A percentile compares a stretch with the other conserved stretches of the same genome.
Conservation (phyloP, 116 monocot genomes). For the Papilionanthe hybrid region DNA sequence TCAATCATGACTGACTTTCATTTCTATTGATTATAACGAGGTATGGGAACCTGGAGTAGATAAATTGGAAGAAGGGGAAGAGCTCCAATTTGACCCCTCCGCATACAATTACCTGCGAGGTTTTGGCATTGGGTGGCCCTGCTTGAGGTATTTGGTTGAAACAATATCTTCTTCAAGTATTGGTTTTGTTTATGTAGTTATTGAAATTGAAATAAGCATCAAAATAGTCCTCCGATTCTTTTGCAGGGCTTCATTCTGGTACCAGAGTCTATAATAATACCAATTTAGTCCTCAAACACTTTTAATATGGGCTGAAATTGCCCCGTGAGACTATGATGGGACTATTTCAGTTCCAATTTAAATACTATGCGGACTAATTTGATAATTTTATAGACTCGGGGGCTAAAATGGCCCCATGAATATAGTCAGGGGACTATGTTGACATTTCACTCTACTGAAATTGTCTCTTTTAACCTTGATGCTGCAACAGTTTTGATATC, state of each 20-base stretch:
- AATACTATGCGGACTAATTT: too few species aligned
- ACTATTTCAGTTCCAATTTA: too few species aligned
- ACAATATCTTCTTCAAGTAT: neutral
- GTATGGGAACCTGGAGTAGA: constrained; percentile 93
- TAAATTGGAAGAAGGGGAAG: constrained; percentile 65
- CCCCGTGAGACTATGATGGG: too few species aligned
- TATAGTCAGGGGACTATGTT: too few species aligned
- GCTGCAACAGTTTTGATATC: constrained; percentile 66
- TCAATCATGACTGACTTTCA: neutral
- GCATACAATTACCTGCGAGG: constrained; percentile 66
- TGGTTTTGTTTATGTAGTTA: neutral
- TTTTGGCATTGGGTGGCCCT: constrained; percentile 66
- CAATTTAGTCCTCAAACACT: too few species aligned
- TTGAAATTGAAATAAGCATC: neutral
- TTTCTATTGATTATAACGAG: constrained; percentile 15
- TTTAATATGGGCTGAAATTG: too few species aligned
- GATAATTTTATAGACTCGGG: too few species aligned
- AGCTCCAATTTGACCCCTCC: constrained; percentile 67
- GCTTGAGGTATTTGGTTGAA: constrained; percentile 42
- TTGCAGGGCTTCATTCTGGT: too few species aligned
- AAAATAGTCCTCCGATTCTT: too few species aligned
- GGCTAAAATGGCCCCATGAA: too few species aligned
- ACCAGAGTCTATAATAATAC: too few species aligned
- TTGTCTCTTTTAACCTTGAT: constrained; percentile 1
- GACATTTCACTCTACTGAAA: neutral